phyloP scores from a whole-genome alignment of 2,329 filamentous ascomycete genomes.

The Phaeosphaeriaceae sp. region DNA sequence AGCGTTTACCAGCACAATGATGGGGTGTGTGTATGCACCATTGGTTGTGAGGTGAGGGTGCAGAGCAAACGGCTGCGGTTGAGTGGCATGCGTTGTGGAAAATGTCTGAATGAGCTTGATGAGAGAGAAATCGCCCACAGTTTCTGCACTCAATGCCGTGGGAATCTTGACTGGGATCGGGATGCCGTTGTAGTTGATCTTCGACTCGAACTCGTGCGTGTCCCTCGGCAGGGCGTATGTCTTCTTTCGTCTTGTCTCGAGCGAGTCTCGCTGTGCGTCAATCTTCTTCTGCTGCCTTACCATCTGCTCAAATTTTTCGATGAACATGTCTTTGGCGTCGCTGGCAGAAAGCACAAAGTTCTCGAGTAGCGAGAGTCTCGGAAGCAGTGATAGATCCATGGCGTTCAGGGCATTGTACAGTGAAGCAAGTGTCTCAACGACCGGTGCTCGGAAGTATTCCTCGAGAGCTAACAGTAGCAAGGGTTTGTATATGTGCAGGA shows the following conservation, averaged over 20 bases:
- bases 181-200: constrained; percentile 93
- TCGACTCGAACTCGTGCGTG: constrained; percentile 97
- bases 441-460: constrained; percentile 94
- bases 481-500: constrained; percentile 99
- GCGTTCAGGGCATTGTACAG: constrained; percentile 92
- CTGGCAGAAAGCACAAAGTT: constrained; percentile 85
- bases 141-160: constrained; percentile 91
- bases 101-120: constrained; percentile 98
- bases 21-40: constrained; percentile 87
- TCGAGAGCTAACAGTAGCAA: constrained; percentile 88
- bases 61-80: constrained; percentile 81
- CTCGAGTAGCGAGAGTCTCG: constrained; percentile 82
- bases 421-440: constrained; percentile 83
- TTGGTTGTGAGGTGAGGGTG: constrained; percentile 95
- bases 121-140: constrained; percentile 95
- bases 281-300: constrained; percentile 80
- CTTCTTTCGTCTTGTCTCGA: constrained; percentile 57
- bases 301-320: constrained; percentile 97
- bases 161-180: constrained; percentile 97
- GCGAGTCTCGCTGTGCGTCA: constrained; percentile 54
- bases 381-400: constrained; percentile 96
- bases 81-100: constrained; percentile 79
- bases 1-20: constrained; percentile 93
- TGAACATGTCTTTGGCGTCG: constrained; percentile 93
- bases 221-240: constrained; percentile 84